Evolutionary conservation across 176 grass and related monocot genomes (phyloP).

Genomic region (Oryza nivara): DNA sequence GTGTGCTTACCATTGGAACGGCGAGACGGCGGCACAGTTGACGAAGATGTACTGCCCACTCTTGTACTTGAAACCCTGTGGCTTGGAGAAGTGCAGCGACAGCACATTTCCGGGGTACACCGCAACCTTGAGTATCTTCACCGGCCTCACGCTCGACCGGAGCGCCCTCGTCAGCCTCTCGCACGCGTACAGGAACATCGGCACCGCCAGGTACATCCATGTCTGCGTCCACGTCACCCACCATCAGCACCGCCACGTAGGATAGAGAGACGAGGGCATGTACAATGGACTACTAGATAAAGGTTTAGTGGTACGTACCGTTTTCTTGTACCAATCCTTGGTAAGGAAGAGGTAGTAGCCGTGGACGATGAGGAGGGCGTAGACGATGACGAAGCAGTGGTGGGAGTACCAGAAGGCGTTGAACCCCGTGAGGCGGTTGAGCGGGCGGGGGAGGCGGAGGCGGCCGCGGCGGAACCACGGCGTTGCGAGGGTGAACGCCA

Average conservation of each 20-base stretch:
- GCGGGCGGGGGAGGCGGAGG: conserved; percentile 37
- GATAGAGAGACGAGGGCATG: background rate
- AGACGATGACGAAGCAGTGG: conserved; percentile 90
- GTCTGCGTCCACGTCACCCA: conserved; percentile 42
- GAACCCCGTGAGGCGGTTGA: conserved; percentile 79
- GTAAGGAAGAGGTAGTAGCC: conserved; percentile 77
- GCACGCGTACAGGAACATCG: conserved; percentile 64
- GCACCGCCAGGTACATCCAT: conserved; percentile 90
- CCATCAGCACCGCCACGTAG: background rate
- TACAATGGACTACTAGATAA: background rate
- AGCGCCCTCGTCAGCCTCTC: conserved; percentile 74
- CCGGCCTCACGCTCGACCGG: conserved; percentile 70
- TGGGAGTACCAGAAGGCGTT: conserved; percentile 99
- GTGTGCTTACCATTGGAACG: conserved; percentile 72
- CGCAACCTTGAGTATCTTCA: conserved; percentile 87
- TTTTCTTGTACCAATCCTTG: conserved; percentile 79
- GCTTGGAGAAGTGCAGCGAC: conserved; percentile 81
- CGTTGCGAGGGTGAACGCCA: conserved; percentile 83
- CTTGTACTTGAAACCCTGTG: conserved; percentile 74
- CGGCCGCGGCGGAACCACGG: conserved; percentile 75
- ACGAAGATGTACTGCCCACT: conserved; percentile 97
- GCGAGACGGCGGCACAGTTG: conserved; percentile 92
- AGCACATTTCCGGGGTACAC: conserved; percentile 89
- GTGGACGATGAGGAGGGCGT: conserved; percentile 85
- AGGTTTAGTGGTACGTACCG: conserved; percentile 34